Conservation (phyloP, 768 basidiomycete genomes). For the Pisolithus marmoratus region DNA sequence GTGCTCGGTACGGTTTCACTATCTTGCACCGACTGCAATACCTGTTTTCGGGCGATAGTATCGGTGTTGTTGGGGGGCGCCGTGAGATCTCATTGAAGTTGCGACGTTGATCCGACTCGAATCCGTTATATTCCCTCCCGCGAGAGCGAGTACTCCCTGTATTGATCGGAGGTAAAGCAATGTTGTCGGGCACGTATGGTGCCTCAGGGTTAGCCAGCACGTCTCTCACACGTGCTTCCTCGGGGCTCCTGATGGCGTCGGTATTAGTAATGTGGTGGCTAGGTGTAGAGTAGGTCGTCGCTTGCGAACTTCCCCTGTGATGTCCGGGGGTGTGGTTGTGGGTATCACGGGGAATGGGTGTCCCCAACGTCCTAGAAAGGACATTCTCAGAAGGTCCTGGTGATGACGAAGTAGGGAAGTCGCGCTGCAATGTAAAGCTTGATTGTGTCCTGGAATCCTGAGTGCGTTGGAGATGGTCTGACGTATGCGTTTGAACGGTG, state of each 20-base stretch:
- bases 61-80: slow-evolving; percentile 35
- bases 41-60: slow-evolving; percentile 56
- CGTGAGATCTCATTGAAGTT: slow-evolving; percentile 18
- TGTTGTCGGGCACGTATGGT: slow-evolving; percentile 2
- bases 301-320: background rate
- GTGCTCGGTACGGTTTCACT: slow-evolving; percentile 68
- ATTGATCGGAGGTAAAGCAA: background rate
- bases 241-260: slow-evolving; percentile 3
- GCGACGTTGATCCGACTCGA: background rate
- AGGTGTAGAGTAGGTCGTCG: background rate
- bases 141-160: background rate
- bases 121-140: background rate
- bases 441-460: slow-evolving; percentile 6
- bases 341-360: slow-evolving; percentile 13
- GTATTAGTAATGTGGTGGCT: background rate
- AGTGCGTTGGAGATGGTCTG: slow-evolving; percentile 6
- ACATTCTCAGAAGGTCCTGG: slow-evolving; percentile 11
- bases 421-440: background rate
- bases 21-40: slow-evolving; percentile 62
- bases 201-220: slow-evolving; percentile 5
- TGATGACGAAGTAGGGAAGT: slow-evolving; percentile 16
- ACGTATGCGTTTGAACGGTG: slow-evolving; percentile 5
- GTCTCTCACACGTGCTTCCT: slow-evolving; percentile 16
- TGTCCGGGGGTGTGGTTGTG: background rate
- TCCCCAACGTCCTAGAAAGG: slow-evolving; percentile 11